A percentile compares a stretch with the other conserved stretches of the same genome.
These are phyloP conservation scores for Aristolochia fimbriata DNA, from an alignment of 164 flowering plant species.

Conservation along the genomic window DNA sequence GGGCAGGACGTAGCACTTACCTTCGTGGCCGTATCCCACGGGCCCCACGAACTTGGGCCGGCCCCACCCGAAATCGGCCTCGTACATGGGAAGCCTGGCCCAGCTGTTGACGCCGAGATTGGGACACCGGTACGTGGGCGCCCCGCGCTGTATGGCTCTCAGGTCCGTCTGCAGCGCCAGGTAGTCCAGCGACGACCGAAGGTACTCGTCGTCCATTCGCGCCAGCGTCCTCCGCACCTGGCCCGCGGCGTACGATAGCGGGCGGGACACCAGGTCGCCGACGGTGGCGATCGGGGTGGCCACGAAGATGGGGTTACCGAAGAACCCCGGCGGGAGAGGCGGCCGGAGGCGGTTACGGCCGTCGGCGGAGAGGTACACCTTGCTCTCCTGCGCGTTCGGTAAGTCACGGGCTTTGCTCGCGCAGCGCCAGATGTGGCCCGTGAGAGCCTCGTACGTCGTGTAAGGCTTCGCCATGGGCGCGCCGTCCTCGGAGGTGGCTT, in stretches of 20 bases:
- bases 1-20: constrained; percentile 25
- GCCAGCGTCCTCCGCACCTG: constrained; percentile 37
- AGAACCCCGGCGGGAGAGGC: constrained; percentile 16
- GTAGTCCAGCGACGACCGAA: constrained; percentile 55
- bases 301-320: constrained; percentile 20
- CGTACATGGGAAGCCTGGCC: constrained; percentile 20
- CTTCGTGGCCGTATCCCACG: constrained; percentile 22
- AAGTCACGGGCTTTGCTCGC: constrained; percentile 21
- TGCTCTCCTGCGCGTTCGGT: constrained; percentile 11
- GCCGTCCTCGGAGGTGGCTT: constrained; percentile 33
- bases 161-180: constrained; percentile 53
- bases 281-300: not conserved
- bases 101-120: constrained; percentile 25
- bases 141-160: constrained; percentile 41
- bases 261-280: constrained; percentile 18
- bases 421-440: constrained; percentile 33
- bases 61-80: constrained; percentile 47
- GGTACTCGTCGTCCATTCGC: constrained; percentile 8
- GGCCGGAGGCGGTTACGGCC: constrained; percentile 17
- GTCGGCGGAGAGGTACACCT: constrained; percentile 11
- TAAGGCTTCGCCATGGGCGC: constrained; percentile 10
- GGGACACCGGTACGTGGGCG: constrained; percentile 39
- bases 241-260: constrained; percentile 25
- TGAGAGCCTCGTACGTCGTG: constrained; percentile 19
- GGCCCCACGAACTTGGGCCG: constrained; percentile 35